These are phyloP conservation scores for Xylariaceae sp. DNA, from an alignment of 2,329 filamentous ascomycete species.

Conservation along the genomic window DNA sequence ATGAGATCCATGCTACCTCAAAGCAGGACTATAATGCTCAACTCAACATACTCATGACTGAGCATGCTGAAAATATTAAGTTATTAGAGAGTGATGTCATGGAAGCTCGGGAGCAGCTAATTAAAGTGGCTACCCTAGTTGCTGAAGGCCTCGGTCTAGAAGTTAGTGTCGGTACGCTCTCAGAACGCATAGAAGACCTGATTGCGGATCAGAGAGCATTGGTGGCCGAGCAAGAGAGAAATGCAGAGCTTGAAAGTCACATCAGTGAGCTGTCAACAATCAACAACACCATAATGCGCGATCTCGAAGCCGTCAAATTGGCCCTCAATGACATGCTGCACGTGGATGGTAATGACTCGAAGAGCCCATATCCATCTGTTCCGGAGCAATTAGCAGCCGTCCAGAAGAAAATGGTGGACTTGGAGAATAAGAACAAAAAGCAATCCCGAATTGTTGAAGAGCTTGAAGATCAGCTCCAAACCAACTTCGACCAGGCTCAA, in stretches of 20 bases:
- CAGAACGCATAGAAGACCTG: slow-evolving; percentile 64
- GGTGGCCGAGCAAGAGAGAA: slow-evolving; percentile 62
- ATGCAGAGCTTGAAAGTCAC: slow-evolving; percentile 61
- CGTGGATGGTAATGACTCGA: slow-evolving; percentile 52
- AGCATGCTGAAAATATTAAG: slow-evolving; percentile 63
- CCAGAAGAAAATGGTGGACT: slow-evolving; percentile 68
- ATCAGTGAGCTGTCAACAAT: slow-evolving; percentile 61
- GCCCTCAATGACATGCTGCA: slow-evolving; percentile 60
- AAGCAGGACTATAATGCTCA: slow-evolving; percentile 63
- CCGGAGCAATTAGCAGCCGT: slow-evolving; percentile 65
- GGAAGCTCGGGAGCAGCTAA: slow-evolving; percentile 69
- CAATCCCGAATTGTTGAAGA: slow-evolving; percentile 92
- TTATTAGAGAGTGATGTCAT: slow-evolving; percentile 66
- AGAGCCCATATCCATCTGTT: slow-evolving; percentile 54
- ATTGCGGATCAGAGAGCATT: slow-evolving; percentile 66
- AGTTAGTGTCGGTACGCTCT: slow-evolving; percentile 71
- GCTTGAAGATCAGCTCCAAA: slow-evolving; percentile 93
- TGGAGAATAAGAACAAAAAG: slow-evolving; percentile 79
- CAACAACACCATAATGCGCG: slow-evolving; percentile 64
- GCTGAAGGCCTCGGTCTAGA: slow-evolving; percentile 65
- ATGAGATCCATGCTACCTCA: slow-evolving; percentile 54
- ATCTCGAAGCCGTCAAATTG: slow-evolving; percentile 66
- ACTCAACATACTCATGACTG: slow-evolving; percentile 62
- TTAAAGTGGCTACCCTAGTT: slow-evolving; percentile 68
- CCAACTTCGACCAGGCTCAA: slow-evolving; percentile 93